Conservation (phyloP, 495 filamentous ascomycete genomes). For the Annulohypoxylon maeteangense region DNA sequence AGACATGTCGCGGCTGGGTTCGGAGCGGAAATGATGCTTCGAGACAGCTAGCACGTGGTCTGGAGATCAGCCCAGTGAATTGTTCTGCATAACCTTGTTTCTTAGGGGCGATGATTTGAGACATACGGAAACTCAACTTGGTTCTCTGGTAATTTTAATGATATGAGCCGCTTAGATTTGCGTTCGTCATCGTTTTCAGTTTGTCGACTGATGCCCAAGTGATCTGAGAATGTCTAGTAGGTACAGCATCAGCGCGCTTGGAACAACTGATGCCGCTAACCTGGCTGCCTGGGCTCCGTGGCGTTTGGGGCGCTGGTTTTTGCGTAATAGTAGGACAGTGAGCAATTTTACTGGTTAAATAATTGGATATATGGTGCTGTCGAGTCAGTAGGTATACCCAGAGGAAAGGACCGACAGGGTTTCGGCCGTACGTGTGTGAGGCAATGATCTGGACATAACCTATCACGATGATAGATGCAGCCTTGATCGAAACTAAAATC, state of each 20-base stretch:
- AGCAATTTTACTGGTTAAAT: conserved; percentile 15
- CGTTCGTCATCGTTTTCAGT: neutral
- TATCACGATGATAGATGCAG: conserved; percentile 33
- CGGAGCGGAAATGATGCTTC: conserved; percentile 16
- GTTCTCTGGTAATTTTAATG: neutral
- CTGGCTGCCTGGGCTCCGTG: conserved; percentile 28
- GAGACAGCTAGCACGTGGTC: conserved; percentile 27
- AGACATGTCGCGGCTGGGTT: conserved; percentile 16
- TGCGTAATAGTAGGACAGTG: conserved; percentile 3
- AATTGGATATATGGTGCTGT: conserved; percentile 12
- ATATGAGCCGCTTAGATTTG: neutral
- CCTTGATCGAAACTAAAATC: conserved; percentile 4
- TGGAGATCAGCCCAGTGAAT: conserved; percentile 7
- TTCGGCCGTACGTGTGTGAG: conserved; percentile 41
- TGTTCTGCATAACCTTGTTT: conserved; percentile 28
- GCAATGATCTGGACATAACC: conserved; percentile 35
- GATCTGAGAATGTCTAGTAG: conserved; percentile 10
- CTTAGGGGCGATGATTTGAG: conserved; percentile 12
- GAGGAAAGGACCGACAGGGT: conserved; percentile 43
- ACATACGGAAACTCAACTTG: conserved; percentile 15
- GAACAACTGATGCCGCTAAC: conserved; percentile 31
- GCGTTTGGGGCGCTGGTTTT: conserved; percentile 1
- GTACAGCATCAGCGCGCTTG: conserved; percentile 14
- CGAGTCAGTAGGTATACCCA: conserved; percentile 42
- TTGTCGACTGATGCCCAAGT: neutral